Conservation (phyloP, 2,329 filamentous ascomycete genomes). For the Colletotrichum cuscutae region DNA sequence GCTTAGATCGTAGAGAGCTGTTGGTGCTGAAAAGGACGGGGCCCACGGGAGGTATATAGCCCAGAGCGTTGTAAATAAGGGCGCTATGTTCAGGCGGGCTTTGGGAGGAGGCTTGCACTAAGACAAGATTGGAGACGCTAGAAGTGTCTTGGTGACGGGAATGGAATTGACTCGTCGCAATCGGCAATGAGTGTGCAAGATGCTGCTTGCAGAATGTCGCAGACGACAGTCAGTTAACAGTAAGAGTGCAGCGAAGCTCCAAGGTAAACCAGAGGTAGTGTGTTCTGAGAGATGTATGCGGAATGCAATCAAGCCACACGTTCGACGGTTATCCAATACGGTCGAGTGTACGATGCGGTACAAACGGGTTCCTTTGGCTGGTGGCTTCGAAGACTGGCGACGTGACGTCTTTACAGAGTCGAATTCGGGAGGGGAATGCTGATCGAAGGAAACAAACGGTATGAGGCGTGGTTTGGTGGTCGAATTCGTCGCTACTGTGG, state of each 20-base stretch:
- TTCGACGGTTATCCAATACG: conserved; percentile 10
- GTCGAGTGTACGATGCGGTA: neutral
- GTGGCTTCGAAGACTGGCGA: conserved; percentile 8
- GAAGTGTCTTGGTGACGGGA: conserved; percentile 35
- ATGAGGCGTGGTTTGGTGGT: neutral
- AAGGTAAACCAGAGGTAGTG: conserved; percentile 15
- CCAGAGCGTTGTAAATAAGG: conserved; percentile 27
- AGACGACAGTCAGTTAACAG: conserved; percentile 2
- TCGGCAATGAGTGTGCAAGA: conserved; percentile 21
- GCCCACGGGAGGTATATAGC: conserved; percentile 29
- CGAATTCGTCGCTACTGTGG: conserved; percentile 8
- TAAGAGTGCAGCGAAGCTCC: conserved; percentile 17
- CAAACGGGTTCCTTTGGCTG: neutral
- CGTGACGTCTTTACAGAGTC: conserved; percentile 25
- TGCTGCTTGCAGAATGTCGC: conserved; percentile 33
- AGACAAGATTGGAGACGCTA: conserved; percentile 23
- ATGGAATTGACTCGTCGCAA: conserved; percentile 36
- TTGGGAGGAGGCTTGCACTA: conserved; percentile 31
- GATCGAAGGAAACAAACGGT: conserved; percentile 11
- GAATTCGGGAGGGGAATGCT: conserved; percentile 11
- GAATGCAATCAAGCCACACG: conserved; percentile 33
- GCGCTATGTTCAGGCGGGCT: neutral
- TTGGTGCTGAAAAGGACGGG: conserved; percentile 11
- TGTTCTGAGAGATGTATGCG: conserved; percentile 30
- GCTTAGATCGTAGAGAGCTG: neutral